These are phyloP conservation scores for Neonothopanus nambi DNA, from an alignment of 1,284 basidiomycete species.

Conservation along the genomic window DNA sequence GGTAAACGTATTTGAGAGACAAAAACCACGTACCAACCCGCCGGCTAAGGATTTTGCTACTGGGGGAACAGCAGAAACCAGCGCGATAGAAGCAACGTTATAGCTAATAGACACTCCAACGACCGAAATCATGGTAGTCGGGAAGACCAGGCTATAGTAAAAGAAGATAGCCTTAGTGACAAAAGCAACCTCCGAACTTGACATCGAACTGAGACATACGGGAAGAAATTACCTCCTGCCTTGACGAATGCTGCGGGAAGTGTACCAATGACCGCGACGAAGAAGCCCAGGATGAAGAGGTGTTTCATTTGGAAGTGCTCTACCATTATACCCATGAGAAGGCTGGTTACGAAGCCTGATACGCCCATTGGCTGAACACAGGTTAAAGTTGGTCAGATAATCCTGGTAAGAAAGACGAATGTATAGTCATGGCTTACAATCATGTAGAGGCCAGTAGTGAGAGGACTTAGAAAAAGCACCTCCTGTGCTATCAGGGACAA, in stretches of 20 bases:
- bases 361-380: slow-evolving; percentile 13
- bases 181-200: too few relatives aligned
- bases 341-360: slow-evolving; percentile 7
- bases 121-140: slow-evolving; percentile 11
- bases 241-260: slow-evolving; percentile 16
- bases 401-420: background rate
- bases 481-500: slow-evolving; percentile 15
- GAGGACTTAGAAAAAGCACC: slow-evolving; percentile 13
- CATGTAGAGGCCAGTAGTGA: slow-evolving; percentile 15
- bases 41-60: slow-evolving; percentile 15
- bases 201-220: slow-evolving; percentile 4
- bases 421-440: slow-evolving; percentile 6
- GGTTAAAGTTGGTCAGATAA: background rate
- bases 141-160: slow-evolving; percentile 5
- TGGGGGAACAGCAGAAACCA: slow-evolving; percentile 14
- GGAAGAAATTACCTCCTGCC: slow-evolving; percentile 10
- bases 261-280: slow-evolving; percentile 8
- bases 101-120: slow-evolving; percentile 12
- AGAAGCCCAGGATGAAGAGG: slow-evolving; percentile 9
- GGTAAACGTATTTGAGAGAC: background rate
- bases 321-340: slow-evolving; percentile 8
- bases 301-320: slow-evolving; percentile 12
- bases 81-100: slow-evolving; percentile 15
- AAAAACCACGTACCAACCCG: slow-evolving; percentile 6
- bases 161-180: too few relatives aligned